phyloP scores from a whole-genome alignment of 2,329 filamentous ascomycete genomes.

The Hortaea werneckii region DNA sequence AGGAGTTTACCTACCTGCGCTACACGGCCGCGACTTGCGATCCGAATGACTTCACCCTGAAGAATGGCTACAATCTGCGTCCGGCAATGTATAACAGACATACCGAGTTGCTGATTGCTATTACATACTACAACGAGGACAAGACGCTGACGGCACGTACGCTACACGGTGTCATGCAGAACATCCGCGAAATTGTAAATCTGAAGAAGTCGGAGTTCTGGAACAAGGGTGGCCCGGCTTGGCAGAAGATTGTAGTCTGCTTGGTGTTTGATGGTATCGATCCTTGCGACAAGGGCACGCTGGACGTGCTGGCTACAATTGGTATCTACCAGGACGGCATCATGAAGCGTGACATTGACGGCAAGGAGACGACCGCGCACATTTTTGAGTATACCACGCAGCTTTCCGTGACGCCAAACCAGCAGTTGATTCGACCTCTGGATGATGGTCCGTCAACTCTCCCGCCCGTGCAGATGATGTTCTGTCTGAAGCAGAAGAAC shows the following conservation, averaged over 20 bases:
- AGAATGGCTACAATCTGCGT: conserved; percentile 97
- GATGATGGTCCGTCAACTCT: conserved; percentile 77
- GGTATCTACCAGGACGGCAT: conserved; percentile 97
- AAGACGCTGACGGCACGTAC: conserved; percentile 87
- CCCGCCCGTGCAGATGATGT: conserved; percentile 97
- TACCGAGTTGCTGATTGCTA: conserved; percentile 91
- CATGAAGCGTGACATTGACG: conserved; percentile 96
- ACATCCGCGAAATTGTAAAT: conserved; percentile 96
- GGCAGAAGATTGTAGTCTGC: conserved; percentile 98
- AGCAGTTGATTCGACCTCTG: conserved; percentile 87
- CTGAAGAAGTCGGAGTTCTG: conserved; percentile 98
- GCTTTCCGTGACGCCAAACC: conserved; percentile 90
- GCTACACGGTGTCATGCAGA: conserved; percentile 96
- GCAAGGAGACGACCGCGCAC: conserved; percentile 91
- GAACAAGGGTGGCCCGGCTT: conserved; percentile 97
- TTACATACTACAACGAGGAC: conserved; percentile 99
- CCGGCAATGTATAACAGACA: conserved; percentile 98
- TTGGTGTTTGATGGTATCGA: conserved; percentile 97
- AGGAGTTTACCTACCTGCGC: conserved; percentile 97
- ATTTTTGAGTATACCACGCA: conserved; percentile 99
- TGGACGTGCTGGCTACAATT: conserved; percentile 86
- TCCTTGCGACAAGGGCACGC: conserved; percentile 88
- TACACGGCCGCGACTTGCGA: conserved; percentile 98
- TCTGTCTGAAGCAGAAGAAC: conserved; percentile 98
- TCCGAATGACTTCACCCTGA: conserved; percentile 95